Percentiles rank a stretch among this genome's conserved stretches.
These are phyloP conservation scores for Pelargonium citronellum DNA, from an alignment of 441 rosid genomes.

Conservation along the genomic window DNA sequence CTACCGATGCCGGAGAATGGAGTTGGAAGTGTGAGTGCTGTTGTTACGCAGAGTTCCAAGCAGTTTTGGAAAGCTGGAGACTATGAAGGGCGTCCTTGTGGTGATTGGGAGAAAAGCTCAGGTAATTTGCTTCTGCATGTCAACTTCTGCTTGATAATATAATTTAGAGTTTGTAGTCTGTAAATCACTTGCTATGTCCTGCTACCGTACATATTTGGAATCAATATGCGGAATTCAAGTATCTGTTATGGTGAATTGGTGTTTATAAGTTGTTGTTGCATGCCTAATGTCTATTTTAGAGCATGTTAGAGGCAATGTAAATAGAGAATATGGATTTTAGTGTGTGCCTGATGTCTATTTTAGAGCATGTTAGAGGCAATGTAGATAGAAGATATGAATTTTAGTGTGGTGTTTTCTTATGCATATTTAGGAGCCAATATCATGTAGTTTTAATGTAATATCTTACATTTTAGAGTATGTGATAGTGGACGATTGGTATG, in stretches of 20 bases:
- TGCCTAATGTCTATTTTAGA: background rate
- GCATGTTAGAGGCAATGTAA: background rate
- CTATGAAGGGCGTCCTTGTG: constrained; percentile 48
- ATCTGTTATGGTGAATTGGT: background rate
- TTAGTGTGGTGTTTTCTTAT: background rate
- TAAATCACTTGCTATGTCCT: background rate
- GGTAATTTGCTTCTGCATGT: constrained; percentile 11
- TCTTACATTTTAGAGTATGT: too few species aligned
- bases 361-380: too few species aligned
- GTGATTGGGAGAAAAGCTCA: constrained; percentile 48
- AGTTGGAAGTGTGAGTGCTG: constrained; percentile 7
- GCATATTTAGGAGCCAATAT: background rate
- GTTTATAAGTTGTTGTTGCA: too few species aligned
- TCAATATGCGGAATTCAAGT: background rate
- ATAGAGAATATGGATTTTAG: background rate
- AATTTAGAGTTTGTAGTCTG: background rate
- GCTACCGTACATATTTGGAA: background rate
- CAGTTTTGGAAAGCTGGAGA: constrained; percentile 98
- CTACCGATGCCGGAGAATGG: background rate
- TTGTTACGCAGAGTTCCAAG: constrained; percentile 30
- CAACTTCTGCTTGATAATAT: background rate
- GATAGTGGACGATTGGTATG: too few species aligned
- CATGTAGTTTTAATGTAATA: too few species aligned
- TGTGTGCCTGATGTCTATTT: too few species aligned
- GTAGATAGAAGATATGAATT: too few species aligned